Conservation (phyloP, 163 green algal species). For the Chlorella variabilis region DNA sequence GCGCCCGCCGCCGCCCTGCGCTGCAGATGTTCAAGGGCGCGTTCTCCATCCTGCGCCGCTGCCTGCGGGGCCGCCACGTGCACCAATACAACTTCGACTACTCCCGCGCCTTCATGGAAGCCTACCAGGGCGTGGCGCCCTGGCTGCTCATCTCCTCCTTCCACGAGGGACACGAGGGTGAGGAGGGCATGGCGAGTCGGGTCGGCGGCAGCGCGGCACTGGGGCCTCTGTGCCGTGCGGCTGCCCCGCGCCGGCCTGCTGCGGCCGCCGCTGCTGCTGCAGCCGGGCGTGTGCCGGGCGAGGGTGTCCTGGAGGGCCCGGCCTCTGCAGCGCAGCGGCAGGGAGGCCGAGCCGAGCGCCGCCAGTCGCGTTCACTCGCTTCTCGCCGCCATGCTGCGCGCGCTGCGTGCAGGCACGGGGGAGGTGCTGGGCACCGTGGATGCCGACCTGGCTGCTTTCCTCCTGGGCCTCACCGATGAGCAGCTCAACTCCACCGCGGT, state of each 20-base stretch:
- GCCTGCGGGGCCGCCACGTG: slow-evolving; percentile 19
- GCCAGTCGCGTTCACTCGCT: no score
- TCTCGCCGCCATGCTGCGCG: no score
- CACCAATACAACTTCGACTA: slow-evolving; percentile 28
- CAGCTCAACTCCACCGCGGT: slow-evolving; percentile 9
- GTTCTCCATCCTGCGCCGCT: slow-evolving; percentile 31
- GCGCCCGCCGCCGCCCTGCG: no score
- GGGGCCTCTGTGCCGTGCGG: no score
- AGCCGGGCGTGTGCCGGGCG: no score
- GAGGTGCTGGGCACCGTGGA: slow-evolving; percentile 27
- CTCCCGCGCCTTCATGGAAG: neutral
- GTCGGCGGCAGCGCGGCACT: neutral
- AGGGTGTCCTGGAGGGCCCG: no score
- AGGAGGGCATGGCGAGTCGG: neutral
- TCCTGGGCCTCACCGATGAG: neutral
- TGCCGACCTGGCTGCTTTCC: neutral
- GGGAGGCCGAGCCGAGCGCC: no score
- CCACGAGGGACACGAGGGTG: slow-evolving; percentile 29
- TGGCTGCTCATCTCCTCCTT: slow-evolving; percentile 23
- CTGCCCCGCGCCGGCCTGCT: no score
- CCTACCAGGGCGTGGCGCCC: slow-evolving; percentile 4
- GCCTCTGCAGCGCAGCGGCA: no score
- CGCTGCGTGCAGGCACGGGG: slow-evolving; percentile 28
- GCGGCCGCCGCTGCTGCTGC: neutral
- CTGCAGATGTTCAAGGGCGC: slow-evolving; percentile 34